Evolutionary conservation across 2,329 filamentous ascomycete genomes (phyloP).

Genomic region (Stagonosporopsis cucurbitacearum): DNA sequence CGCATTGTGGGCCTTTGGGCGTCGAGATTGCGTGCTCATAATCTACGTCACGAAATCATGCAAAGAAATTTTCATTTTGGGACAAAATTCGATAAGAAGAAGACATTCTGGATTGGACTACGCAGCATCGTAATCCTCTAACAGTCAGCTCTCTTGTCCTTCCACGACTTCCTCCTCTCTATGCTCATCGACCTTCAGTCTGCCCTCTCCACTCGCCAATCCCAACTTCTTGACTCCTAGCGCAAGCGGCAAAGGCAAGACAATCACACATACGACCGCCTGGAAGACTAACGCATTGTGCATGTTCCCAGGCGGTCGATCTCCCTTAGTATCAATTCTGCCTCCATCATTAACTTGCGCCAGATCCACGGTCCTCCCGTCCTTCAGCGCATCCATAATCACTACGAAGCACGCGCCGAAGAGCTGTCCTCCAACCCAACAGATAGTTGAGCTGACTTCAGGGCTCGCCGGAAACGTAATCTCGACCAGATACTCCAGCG

Average conservation of each 20-base stretch:
- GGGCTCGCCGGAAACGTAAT: slow-evolving; percentile 86
- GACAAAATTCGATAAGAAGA: neutral
- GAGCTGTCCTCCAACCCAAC: slow-evolving; percentile 87
- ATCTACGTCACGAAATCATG: neutral
- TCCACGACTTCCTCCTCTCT: slow-evolving; percentile 24
- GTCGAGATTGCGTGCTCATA: neutral
- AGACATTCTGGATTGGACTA: slow-evolving; percentile 10
- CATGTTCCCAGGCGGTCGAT: slow-evolving; percentile 73
- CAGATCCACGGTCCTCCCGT: slow-evolving; percentile 36
- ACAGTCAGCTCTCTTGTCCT: slow-evolving; percentile 31
- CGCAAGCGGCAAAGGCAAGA: slow-evolving; percentile 70
- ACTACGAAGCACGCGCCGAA: slow-evolving; percentile 86
- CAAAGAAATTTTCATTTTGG: neutral
- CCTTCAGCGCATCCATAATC: slow-evolving; percentile 75
- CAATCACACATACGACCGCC: slow-evolving; percentile 70
- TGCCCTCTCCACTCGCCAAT: slow-evolving; percentile 41
- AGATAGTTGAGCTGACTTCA: slow-evolving; percentile 81
- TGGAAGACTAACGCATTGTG: slow-evolving; percentile 77
- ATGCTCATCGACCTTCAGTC: slow-evolving; percentile 44
- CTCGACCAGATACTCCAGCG: slow-evolving; percentile 85
- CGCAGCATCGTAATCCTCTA: slow-evolving; percentile 26
- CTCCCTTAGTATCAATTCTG: slow-evolving; percentile 28
- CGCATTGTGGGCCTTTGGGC: neutral
- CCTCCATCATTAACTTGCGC: slow-evolving; percentile 37
- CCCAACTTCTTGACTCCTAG: slow-evolving; percentile 72